These are phyloP conservation scores for Mentha longifolia DNA, from an alignment of 257 asterid genomes.

Conservation along the genomic window DNA sequence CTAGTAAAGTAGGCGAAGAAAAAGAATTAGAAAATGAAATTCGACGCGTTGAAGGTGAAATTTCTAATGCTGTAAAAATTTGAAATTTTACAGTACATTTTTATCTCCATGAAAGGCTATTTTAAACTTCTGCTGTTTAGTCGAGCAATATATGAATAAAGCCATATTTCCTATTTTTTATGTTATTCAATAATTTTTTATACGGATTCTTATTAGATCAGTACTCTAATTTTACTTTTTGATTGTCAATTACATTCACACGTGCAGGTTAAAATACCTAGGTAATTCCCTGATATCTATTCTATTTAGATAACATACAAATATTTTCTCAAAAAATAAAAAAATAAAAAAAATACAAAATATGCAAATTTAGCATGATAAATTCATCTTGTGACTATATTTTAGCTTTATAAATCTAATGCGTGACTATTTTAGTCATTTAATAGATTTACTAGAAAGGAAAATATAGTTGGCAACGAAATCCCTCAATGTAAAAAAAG, in stretches of 20 bases:
- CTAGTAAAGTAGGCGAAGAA: slow-evolving; percentile 24
- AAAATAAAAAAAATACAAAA: no score
- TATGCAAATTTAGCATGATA: no score
- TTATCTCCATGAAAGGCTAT: neutral
- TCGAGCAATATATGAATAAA: slow-evolving; percentile 3
- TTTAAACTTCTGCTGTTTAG: neutral
- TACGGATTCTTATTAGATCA: neutral
- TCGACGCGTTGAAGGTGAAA: slow-evolving; percentile 50
- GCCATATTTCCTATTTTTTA: neutral
- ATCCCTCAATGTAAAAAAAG: no score
- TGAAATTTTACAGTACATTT: neutral
- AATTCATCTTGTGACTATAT: no score
- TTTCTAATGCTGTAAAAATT: slow-evolving; percentile 30
- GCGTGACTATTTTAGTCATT: no score
- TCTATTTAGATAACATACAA: neutral
- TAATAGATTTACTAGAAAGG: no score
- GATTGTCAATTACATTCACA: no score
- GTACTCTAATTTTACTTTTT: neutral
- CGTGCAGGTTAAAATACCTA: no score
- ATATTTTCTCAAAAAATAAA: no score
- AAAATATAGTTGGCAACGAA: no score
- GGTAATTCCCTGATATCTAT: neutral
- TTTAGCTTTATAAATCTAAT: no score
- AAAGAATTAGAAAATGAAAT: slow-evolving; percentile 60
- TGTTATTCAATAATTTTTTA: neutral